phyloP scores from a whole-genome alignment of 768 basidiomycete species.

The Tylopilus balloui region DNA sequence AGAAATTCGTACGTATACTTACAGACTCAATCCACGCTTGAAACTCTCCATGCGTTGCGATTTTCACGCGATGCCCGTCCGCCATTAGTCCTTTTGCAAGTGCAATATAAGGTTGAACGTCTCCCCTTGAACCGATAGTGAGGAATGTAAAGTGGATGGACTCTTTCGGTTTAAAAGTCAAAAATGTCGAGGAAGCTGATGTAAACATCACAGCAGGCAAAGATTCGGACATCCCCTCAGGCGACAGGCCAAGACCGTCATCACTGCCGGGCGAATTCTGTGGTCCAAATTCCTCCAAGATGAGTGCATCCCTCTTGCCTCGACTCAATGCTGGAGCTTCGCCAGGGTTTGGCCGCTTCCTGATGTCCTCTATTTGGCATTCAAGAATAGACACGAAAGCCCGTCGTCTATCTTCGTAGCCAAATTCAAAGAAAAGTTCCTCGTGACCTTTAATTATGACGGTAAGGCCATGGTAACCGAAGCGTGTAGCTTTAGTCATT shows the following conservation, averaged over 20 bases:
- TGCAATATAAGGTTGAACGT: constrained; percentile 98
- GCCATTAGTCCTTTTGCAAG: constrained; percentile 86
- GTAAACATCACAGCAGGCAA: constrained; percentile 94
- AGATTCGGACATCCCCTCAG: constrained; percentile 61
- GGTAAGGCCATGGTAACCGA: constrained; percentile 86
- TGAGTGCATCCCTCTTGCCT: constrained; percentile 66
- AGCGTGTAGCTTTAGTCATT: constrained; percentile 80
- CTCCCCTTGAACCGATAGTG: constrained; percentile 94
- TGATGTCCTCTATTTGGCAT: constrained; percentile 72
- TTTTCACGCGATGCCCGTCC: constrained; percentile 84
- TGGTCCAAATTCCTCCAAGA: constrained; percentile 81
- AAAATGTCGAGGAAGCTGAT: constrained; percentile 90
- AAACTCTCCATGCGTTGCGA: constrained; percentile 95
- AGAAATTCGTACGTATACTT: constrained; percentile 33
- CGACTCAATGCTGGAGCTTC: constrained; percentile 42
- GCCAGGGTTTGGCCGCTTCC: constrained; percentile 42
- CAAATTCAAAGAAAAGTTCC: constrained; percentile 96
- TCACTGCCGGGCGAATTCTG: constrained; percentile 33
- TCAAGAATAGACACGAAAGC: constrained; percentile 74
- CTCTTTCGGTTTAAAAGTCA: constrained; percentile 91
- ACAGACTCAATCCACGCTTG: constrained; percentile 93
- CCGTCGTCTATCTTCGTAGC: constrained; percentile 71
- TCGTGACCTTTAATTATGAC: constrained; percentile 94
- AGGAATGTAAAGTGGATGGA: constrained; percentile 88
- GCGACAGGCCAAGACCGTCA: constrained; percentile 42